Evolutionary conservation across 2,329 filamentous ascomycete genomes (phyloP), one percentile per base, ranked within the genome.

Genomic region (Hypoxylon sp.): DNA sequence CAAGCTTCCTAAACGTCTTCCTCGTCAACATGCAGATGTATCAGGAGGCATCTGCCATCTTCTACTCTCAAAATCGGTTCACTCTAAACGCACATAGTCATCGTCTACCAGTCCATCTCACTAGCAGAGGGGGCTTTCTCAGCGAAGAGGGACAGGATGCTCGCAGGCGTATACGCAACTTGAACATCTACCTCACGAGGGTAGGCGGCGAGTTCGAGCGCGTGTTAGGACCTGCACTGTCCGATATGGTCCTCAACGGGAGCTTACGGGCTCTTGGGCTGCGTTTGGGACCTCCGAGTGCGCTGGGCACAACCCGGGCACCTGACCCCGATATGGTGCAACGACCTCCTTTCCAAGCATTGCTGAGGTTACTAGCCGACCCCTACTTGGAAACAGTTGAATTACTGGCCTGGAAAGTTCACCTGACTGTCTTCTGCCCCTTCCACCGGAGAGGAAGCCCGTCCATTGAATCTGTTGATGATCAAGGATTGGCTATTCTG

Each of bases 301-400:
- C 46, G 15, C 71, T 63, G 19, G 55, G 60, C 35, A 31, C 66
- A 37, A 71, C 51, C 21, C 53, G 56, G 37, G 35, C 32, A n/a
- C 53, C 65, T 1, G 64, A 71, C 24, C 62, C 65, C 17, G 69
- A 74, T 42, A 69, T 76, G 54, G 65, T 76, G 46, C 65, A 67
- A 29, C 72, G 72, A 6, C 58, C 63, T 5, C 76, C 77, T 15
- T 78, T 77, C 73, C 80, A 73, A 62, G 77, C 79, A 2, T 69
- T 86, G 7, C 70, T 85, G 50, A 74, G 76, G 56, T 73, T 86
- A 17, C 72, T 86, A 59, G 75, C 79, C 46, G 84, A 86, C 63
- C 84, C 84, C 52, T 81, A 84, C 51, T 75, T 86, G 37, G 75
- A 81, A 52, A 77, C 69, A 46, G 81, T 80, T 13, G 75, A 79